Evolutionary conservation across 2,329 filamentous ascomycete genomes (phyloP), one percentile per base, ranked within the genome.

Genomic region (Zarea fungicola): DNA sequence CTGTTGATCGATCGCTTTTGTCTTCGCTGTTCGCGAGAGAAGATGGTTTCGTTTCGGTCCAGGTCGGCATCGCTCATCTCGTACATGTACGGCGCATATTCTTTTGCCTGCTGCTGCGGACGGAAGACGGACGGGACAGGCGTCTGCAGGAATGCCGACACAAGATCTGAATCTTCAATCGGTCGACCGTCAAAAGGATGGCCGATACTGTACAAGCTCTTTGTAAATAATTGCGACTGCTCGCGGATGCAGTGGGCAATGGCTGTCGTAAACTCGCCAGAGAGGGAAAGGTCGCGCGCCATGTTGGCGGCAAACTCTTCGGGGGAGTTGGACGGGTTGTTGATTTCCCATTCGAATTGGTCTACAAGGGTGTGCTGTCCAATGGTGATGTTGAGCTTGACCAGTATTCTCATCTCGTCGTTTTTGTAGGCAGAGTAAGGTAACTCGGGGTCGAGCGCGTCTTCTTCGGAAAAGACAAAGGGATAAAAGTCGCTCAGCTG

Each of bases 281-380:
- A 89, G 16, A 99, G 77, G 5, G 91, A 91, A 22, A 99, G 77
- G 61, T 99, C 93, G 51, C 83, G 81, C 0, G 91, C 84, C 89
- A 97, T 95, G 63, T 84, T 84, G 53, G 81, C 75, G 22, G 93
- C 93, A 65, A 99, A 99, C 50, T 95, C 89, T 68, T 99, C 93
- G 3, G 93, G 90, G 0, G 87, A 95, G 65, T 99, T 99, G 48
- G 85, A 73, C 0, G 91, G 87, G 64, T 96, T 95, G 68, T 97
- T 97, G 64, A 97, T 90, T 59, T 99, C 93, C 93, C 93, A 99
- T 68, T 99, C 93, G 54, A 99, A 97, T 64, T 97, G 93, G 61
- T 99, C 93, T 29, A 96, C 85, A 22, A 99, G 75, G 0, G 91
- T 97, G 62, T 95, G 89, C 55, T 89, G 86, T 34, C 92, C 93